Base-by-base conservation (phyloP, 352 stramenopile genomes). In the Poterioochromonas sp. region DNA sequence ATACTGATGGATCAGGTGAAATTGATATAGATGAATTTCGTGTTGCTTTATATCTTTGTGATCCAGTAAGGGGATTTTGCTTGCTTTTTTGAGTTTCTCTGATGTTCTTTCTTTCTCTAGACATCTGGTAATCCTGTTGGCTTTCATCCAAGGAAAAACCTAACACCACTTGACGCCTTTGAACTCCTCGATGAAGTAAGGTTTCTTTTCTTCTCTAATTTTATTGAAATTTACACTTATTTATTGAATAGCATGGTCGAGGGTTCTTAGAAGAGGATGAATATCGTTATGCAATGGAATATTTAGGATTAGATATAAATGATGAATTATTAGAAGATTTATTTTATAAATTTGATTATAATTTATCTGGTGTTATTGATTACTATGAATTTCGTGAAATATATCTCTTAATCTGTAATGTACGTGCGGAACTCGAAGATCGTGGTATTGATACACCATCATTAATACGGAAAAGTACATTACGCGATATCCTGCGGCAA, bases 1-100 rank as follows among this genome's bases (percentile, higher is more conserved):
- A 97, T 82, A 90, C 85, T 8, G 91, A 97, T 65, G 85, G 88
- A 35, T 89, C 85, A 49, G 91, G 90, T 0, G 90, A 93, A 81
- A 96, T 97, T 77, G 90, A 95, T 78, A 76, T 96, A 76, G 89
- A 93, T 0, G 91, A 97, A 82, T 96, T 97, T 83, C 92, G 94
- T 73, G 91, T 91, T 83, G 91, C 92, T 5, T 87, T 97, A 81
- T 97, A 95, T 80, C 86, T 89, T 0, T 87, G 93, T 43, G 91
- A 97, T 58, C 90, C 91, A 0, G 87, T 29, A 5, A 47, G 22
- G 65, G 60, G 35, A 35, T 18, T 8, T 22, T 41, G 29, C 60
- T 22, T 8, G 20, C 44, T 53, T 8, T 53, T 8, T 53, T 53
- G 8, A 20, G 8, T 8, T 53, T 53, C 8, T 53, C 8, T 53